Evolutionary conservation across 768 basidiomycete genomes (phyloP).

Genomic region (Lactarius sp.): DNA sequence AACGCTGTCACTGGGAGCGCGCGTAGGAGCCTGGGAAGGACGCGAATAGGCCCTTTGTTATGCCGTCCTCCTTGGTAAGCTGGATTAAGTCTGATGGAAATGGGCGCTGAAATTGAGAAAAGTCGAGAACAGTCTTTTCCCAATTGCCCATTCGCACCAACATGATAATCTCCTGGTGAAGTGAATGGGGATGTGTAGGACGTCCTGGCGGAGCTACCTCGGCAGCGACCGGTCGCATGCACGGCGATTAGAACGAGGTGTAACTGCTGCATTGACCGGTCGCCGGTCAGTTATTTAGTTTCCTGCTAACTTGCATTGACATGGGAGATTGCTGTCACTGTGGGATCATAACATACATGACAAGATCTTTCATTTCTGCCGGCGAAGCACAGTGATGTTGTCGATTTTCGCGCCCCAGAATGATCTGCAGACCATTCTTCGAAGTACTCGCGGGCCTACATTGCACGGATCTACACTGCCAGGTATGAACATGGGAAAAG

Average conservation of each 20-base stretch:
- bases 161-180: neutral
- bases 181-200: neutral
- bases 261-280: neutral
- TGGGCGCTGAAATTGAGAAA: neutral
- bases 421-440: neutral
- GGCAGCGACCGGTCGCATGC: neutral
- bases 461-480: neutral
- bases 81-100: neutral
- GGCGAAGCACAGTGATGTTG: neutral
- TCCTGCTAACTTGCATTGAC: neutral
- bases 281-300: neutral
- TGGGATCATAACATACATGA: neutral
- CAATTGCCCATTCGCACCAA: neutral
- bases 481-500: neutral
- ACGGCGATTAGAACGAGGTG: neutral
- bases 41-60: neutral
- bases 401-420: neutral
- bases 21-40: neutral
- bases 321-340: neutral
- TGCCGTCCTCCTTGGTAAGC: neutral
- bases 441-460: neutral
- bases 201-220: neutral
- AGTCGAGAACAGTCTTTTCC: neutral
- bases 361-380: neutral
- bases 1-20: neutral